Percentiles rank a stretch among this genome's conserved stretches.
phyloP scores from a whole-genome alignment of 2,329 filamentous ascomycete genomes.

The Leptoxyphium fumago region DNA sequence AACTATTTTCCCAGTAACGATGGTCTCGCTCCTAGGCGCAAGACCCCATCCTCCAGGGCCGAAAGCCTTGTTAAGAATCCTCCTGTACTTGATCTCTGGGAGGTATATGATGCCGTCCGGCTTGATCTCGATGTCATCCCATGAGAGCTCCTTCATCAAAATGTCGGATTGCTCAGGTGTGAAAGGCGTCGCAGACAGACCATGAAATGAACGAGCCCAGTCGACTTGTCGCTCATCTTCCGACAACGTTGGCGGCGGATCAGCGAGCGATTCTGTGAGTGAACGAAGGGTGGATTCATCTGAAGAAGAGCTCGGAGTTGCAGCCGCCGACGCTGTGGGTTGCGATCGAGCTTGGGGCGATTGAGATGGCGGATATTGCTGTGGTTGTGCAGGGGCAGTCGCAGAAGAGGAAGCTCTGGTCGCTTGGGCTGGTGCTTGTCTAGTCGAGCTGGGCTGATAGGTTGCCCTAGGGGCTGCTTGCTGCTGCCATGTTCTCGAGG shows the following conservation, averaged over 20 bases:
- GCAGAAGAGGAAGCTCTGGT: not conserved
- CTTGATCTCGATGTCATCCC: conserved; percentile 85
- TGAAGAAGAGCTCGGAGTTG: conserved; percentile 1
- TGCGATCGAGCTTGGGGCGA: not conserved
- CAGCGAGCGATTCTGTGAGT: conserved; percentile 37
- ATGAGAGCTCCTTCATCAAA: conserved; percentile 51
- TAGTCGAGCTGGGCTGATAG: not conserved
- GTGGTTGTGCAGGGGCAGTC: not conserved
- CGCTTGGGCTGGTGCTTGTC: conserved; percentile 16
- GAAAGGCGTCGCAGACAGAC: conserved; percentile 58
- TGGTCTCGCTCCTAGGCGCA: conserved; percentile 71
- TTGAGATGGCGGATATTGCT: not conserved
- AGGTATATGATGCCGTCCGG: conserved; percentile 93
- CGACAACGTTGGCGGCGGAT: conserved; percentile 33
- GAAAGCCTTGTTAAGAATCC: conserved; percentile 81
- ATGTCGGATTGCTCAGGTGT: conserved; percentile 52
- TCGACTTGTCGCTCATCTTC: conserved; percentile 45
- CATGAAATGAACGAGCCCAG: conserved; percentile 76
- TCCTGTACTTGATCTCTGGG: conserved; percentile 93
- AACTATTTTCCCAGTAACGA: conserved; percentile 64
- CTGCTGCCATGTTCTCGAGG: conserved; percentile 10
- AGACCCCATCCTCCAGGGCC: conserved; percentile 93
- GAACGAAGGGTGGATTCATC: conserved; percentile 18
- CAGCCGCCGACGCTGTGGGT: conserved; percentile 1
- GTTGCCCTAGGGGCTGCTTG: not conserved